phyloP scores from a whole-genome alignment of 2,329 filamentous ascomycete species.

The Fusarium dimerum region DNA sequence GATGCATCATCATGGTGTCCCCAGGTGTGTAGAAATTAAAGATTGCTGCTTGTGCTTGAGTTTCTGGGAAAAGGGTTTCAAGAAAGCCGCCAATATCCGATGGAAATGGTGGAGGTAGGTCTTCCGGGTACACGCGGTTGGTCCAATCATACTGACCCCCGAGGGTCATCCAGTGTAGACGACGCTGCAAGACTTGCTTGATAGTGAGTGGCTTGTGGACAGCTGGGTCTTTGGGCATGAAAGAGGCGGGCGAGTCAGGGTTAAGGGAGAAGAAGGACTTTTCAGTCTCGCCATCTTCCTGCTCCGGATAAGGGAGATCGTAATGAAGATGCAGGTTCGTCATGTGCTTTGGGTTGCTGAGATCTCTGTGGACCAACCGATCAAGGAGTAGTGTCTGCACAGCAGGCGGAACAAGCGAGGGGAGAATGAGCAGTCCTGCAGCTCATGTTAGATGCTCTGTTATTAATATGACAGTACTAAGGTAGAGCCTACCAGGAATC shows the following conservation, averaged over 20 bases:
- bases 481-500: constrained; percentile 62
- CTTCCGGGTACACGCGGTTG: constrained; percentile 73
- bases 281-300: constrained; percentile 19
- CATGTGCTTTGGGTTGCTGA: constrained; percentile 71
- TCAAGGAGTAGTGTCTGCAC: constrained; percentile 72
- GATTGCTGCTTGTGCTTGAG: constrained; percentile 84
- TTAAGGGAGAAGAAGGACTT: constrained; percentile 57
- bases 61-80: constrained; percentile 71
- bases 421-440: constrained; percentile 76
- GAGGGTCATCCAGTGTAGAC: constrained; percentile 90
- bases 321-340: constrained; percentile 93
- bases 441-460: not conserved
- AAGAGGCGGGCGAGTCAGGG: constrained; percentile 53
- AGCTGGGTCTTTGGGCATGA: constrained; percentile 67
- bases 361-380: constrained; percentile 74
- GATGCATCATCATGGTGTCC: constrained; percentile 88
- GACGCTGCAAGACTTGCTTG: constrained; percentile 71
- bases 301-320: constrained; percentile 59
- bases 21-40: constrained; percentile 90
- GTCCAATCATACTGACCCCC: constrained; percentile 98
- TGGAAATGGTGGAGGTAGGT: constrained; percentile 72
- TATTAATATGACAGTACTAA: not conserved
- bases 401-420: constrained; percentile 67
- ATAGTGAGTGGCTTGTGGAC: constrained; percentile 76
- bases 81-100: constrained; percentile 69